Percentiles rank a stretch among this genome's conserved stretches.
These are phyloP conservation scores for Tieghemostelium lacteum DNA, from an alignment of 78 protist genomes.

Conservation along the genomic window DNA sequence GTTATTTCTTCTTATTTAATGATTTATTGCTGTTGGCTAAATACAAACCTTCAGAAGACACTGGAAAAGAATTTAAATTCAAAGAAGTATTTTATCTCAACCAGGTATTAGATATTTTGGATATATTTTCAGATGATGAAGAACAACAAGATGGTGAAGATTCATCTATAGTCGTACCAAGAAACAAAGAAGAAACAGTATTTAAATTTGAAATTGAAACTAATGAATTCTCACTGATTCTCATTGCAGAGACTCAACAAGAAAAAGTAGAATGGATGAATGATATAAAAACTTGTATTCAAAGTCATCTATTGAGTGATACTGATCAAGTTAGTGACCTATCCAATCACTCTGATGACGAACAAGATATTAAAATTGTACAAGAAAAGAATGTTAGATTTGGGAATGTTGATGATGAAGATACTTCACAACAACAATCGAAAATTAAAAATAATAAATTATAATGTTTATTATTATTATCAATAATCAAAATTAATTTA, in stretches of 20 bases:
- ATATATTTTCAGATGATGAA: slow-evolving; percentile 74
- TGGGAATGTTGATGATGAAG: background rate
- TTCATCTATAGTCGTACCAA: too few species aligned
- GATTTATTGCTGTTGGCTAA: slow-evolving; percentile 55
- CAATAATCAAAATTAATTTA: too few species aligned
- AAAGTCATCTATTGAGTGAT: slow-evolving; percentile 29
- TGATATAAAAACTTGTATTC: slow-evolving; percentile 56
- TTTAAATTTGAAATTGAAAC: slow-evolving; percentile 48
- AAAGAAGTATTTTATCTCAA: slow-evolving; percentile 43
- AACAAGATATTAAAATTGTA: background rate
- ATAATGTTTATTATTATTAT: too few species aligned
- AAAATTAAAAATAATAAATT: too few species aligned
- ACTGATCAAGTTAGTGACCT: slow-evolving; percentile 53
- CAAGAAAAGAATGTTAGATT: background rate
- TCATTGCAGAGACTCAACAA: slow-evolving; percentile 34
- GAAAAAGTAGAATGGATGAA: slow-evolving; percentile 71
- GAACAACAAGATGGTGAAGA: slow-evolving; percentile 16
- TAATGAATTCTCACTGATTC: slow-evolving; percentile 15
- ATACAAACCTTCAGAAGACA: slow-evolving; percentile 71
- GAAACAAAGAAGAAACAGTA: background rate
- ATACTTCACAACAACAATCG: background rate
- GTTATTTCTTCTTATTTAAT: slow-evolving; percentile 70
- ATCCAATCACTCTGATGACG: slow-evolving; percentile 14
- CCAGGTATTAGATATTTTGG: slow-evolving; percentile 43
- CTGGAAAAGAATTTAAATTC: slow-evolving; percentile 78